These are phyloP conservation scores for Clonostachys rosea DNA, from an alignment of 2,329 filamentous ascomycete genomes.

Conservation along the genomic window DNA sequence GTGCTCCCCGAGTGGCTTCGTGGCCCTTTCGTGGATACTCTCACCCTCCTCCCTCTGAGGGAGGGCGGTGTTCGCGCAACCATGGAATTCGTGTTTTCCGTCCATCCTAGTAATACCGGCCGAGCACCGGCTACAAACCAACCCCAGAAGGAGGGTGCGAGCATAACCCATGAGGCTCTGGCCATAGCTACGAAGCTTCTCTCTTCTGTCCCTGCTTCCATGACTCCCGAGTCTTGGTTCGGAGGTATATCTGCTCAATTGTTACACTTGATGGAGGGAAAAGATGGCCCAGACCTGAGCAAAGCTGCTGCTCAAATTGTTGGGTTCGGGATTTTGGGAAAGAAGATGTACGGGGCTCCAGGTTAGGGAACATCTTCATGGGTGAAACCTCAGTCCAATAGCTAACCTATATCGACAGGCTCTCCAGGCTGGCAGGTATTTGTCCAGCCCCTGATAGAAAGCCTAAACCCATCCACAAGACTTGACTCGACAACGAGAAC, in stretches of 20 bases:
- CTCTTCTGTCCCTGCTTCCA: slow-evolving; percentile 50
- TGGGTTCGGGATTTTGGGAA: slow-evolving; percentile 60
- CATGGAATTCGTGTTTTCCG: slow-evolving; percentile 66
- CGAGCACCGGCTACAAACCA: slow-evolving; percentile 29
- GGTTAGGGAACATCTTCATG: slow-evolving; percentile 26
- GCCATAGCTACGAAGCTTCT: slow-evolving; percentile 58
- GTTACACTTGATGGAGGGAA: slow-evolving; percentile 55
- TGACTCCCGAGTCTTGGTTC: slow-evolving; percentile 56
- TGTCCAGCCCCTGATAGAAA: slow-evolving; percentile 49
- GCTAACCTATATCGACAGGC: slow-evolving; percentile 23
- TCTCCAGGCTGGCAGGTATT: slow-evolving; percentile 59
- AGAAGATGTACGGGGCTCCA: slow-evolving; percentile 58
- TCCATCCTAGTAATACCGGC: slow-evolving; percentile 51
- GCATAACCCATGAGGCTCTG: slow-evolving; percentile 65
- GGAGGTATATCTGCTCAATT: slow-evolving; percentile 56
- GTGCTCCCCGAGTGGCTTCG: slow-evolving; percentile 57
- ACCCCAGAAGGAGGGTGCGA: slow-evolving; percentile 52
- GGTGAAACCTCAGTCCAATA: not conserved
- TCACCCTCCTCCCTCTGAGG: slow-evolving; percentile 58
- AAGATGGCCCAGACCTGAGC: slow-evolving; percentile 23
- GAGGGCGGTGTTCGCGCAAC: slow-evolving; percentile 61
- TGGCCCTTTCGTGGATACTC: slow-evolving; percentile 45
- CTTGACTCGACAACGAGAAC: slow-evolving; percentile 3
- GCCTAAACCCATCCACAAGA: slow-evolving; percentile 38
- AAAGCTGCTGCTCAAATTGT: slow-evolving; percentile 29